Base-by-base conservation (phyloP, 139 green algal species). In the Picochlorum sp. region DNA sequence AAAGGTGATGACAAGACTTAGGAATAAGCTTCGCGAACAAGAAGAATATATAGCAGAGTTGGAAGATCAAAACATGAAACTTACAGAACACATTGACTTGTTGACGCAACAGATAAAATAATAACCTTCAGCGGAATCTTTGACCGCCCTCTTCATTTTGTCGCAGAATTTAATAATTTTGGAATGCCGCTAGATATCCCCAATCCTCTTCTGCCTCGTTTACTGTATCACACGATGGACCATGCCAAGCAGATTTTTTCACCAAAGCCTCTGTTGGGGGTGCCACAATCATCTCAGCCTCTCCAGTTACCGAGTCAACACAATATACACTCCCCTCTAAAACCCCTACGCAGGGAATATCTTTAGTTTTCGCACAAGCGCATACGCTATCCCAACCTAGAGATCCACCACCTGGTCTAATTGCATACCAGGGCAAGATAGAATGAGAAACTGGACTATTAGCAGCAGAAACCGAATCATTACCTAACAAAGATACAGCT, bases 171-270 rank as follows among this genome's bases (percentile, higher is more conserved):
- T 41, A 41, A 12, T n/a, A 41, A 9, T 41, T 41, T 41, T 41
- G 9, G 35, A 61, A 51, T 35, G 54, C 24, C 20, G 31, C 10
- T 18, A 64, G 33, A n/a, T 61, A 73, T 2, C 66, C 66, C 8
- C 29, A 56, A 28, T 68, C 66, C 1, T 67, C 40, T 8, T 64
- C 66, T 3, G 59, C 66, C 41, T 73, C 66, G 45, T 67, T 26
- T 29, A 57, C 50, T 12, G 36, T 51, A 14, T 4, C 14, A 3
- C 18, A 10, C 4, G 7, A 26, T 7, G 13, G n/a, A 2, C 20
- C 26, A 8, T 30, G 26, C 66, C 49, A 68, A 14, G 25, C 37
- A 5, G 66, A 58, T 3, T 24, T 26, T 2, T 29, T 36, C 14
- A 68, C 33, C 40, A 68, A 40, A 24, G 50, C 59, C 18, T 64